These are phyloP conservation scores for Pichia sp. DNA, from an alignment of 1,139 yeast species.

Conservation along the genomic window DNA sequence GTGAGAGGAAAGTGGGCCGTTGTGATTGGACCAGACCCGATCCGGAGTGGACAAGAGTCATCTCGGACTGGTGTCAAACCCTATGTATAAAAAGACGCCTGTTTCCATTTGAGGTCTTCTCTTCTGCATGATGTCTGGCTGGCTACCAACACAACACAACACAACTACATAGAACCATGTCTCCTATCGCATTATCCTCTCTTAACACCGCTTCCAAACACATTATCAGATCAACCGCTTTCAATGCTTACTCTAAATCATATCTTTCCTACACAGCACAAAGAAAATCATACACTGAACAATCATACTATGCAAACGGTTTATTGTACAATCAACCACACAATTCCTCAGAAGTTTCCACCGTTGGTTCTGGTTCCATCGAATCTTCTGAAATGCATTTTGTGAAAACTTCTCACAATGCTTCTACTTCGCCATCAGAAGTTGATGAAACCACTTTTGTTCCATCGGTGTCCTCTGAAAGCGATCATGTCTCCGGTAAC, in stretches of 20 bases:
- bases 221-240: constrained; percentile 15
- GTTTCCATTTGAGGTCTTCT: too few species aligned
- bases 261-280: constrained; percentile 23
- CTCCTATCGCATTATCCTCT: constrained; percentile 20
- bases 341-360: constrained; percentile 18
- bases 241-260: constrained; percentile 10
- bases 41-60: background rate
- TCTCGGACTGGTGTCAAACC: background rate
- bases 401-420: constrained; percentile 23
- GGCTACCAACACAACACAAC: background rate
- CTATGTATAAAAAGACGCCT: background rate
- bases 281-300: constrained; percentile 19
- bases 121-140: too few species aligned
- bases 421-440: constrained; percentile 7
- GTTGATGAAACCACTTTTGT: constrained; percentile 21
- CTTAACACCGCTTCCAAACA: constrained; percentile 26
- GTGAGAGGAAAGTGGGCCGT: background rate
- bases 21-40: background rate
- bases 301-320: constrained; percentile 18
- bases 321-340: constrained; percentile 13
- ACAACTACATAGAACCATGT: constrained; percentile 12
- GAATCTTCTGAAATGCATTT: constrained; percentile 25
- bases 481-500: constrained; percentile 21
- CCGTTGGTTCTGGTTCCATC: constrained; percentile 28
- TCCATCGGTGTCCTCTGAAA: constrained; percentile 27